Evolutionary conservation across 345 rosid species (phyloP), one percentile per base, ranked within the genome.

Genomic region (Bretschneidera sinensis): DNA sequence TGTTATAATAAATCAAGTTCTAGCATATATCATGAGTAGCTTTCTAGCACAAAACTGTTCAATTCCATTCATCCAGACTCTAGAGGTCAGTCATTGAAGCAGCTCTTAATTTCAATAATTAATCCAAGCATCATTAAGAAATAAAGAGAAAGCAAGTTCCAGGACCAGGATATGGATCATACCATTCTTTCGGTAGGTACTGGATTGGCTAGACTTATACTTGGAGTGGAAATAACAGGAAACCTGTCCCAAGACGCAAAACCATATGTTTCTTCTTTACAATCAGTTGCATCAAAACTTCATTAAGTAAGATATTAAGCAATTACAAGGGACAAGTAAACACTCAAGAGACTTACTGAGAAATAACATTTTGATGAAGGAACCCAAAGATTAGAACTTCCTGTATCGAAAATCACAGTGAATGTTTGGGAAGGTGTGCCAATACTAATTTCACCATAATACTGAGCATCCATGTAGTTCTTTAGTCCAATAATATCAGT

Each of bases 301-400:
- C n/a, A n/a, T n/a, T n/a, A n/a, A n/a, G n/a, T n/a, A n/a, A n/a
- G n/a, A n/a, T n/a, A n/a, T n/a, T 28, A 28, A 28, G 33, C 33
- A 28, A 28, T 2, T 39, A 1, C 45, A 5, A 39, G 45, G 10
- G 2, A 13, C 1, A 9, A 39, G 45, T 39, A 14, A 39, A 39
- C 11, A 39, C 11, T 39, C 4, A 11, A 39, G 45, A 39, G 45
- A 59, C 79, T 67, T 64, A 90, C 97, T 35, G 97, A 90, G 39
- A 83, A 79, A 64, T 83, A 78, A 73, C 98, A 92, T 75, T 89
- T 83, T 15, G 77, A 45, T 55, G 97, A 92, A 35, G 98, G 97
- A 39, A 92, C 85, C 97, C 98, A 92, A 6, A 92, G 85, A 67
- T 92, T 89, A 54, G 98, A 85, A 72, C 97, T 92, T 52, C 98